Evolutionary conservation across 2,329 filamentous ascomycete genomes (phyloP).

Genomic region (Fusarium sublunatum): DNA sequence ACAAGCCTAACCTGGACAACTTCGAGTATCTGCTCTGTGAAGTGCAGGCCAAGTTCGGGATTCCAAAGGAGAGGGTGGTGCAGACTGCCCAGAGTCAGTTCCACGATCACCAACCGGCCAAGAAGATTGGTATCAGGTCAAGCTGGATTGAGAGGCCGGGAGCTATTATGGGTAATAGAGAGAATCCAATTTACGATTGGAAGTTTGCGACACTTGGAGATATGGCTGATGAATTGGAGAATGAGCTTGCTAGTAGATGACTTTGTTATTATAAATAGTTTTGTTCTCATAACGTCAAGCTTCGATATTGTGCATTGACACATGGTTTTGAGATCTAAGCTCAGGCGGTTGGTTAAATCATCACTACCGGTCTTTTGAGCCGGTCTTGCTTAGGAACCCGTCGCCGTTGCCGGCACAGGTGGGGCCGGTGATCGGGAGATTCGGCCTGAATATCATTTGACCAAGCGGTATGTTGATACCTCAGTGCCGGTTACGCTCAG

Average conservation of each 20-base stretch:
- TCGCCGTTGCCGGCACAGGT: background rate
- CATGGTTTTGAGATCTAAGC: background rate
- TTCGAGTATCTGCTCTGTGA: constrained; percentile 72
- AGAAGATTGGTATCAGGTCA: constrained; percentile 65
- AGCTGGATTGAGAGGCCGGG: constrained; percentile 70
- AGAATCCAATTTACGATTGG: constrained; percentile 64
- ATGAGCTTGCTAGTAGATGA: constrained; percentile 27
- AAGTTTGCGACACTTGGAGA: constrained; percentile 68
- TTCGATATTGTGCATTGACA: no score
- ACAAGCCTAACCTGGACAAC: constrained; percentile 75
- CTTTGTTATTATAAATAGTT: background rate
- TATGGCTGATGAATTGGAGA: constrained; percentile 62
- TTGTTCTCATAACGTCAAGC: background rate
- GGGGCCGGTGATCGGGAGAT: background rate
- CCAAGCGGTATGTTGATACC: constrained; percentile 9
- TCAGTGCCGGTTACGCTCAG: constrained; percentile 1
- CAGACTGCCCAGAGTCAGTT: constrained; percentile 77
- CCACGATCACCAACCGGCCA: constrained; percentile 76
- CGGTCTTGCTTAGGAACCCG: background rate
- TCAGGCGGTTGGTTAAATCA: background rate
- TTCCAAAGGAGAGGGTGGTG: constrained; percentile 66
- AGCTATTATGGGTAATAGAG: constrained; percentile 53
- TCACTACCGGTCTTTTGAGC: background rate
- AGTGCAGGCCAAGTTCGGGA: constrained; percentile 64
- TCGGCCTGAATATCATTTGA: background rate